Evolutionary conservation across 768 basidiomycete species (phyloP).

Genomic region (Russula sp.): DNA sequence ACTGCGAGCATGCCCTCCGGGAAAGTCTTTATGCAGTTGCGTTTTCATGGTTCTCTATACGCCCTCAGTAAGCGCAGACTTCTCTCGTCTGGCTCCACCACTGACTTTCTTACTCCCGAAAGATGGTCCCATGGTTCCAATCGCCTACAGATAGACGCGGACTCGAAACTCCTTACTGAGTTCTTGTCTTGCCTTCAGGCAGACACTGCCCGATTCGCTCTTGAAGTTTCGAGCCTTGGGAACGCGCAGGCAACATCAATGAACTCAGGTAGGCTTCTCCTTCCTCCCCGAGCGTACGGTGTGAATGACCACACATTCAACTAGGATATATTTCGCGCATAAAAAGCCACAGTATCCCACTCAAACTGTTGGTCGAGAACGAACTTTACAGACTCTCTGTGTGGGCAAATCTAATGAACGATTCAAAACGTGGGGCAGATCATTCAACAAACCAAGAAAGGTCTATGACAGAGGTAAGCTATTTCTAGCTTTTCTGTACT

Average conservation of each 20-base stretch:
- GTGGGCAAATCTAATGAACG: slow-evolving; percentile 85
- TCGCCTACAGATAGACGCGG: slow-evolving; percentile 81
- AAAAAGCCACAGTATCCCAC: slow-evolving; percentile 59
- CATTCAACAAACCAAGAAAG: slow-evolving; percentile 49
- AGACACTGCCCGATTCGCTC: slow-evolving; percentile 57
- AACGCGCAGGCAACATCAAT: slow-evolving; percentile 35
- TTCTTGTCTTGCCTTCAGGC: slow-evolving; percentile 70
- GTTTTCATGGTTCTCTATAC: slow-evolving; percentile 87
- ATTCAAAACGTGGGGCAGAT: slow-evolving; percentile 60
- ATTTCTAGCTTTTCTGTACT: background rate
- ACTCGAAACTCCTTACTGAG: slow-evolving; percentile 81
- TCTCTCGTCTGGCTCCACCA: background rate
- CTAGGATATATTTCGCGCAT: slow-evolving; percentile 38
- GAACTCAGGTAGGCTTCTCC: slow-evolving; percentile 29
- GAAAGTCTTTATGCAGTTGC: slow-evolving; percentile 72
- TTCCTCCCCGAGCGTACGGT: slow-evolving; percentile 22
- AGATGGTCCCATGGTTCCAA: slow-evolving; percentile 98
- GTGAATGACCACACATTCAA: slow-evolving; percentile 36
- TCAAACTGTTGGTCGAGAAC: slow-evolving; percentile 83
- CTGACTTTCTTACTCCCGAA: background rate
- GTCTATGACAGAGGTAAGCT: slow-evolving; percentile 52
- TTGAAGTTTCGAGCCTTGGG: slow-evolving; percentile 55
- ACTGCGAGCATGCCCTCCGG: slow-evolving; percentile 70
- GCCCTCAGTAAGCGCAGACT: slow-evolving; percentile 67
- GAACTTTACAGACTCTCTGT: slow-evolving; percentile 82